A percentile compares a stretch with the other conserved stretches of the same genome.
Conservation (phyloP, 768 basidiomycete species). For the Russula earlei region DNA sequence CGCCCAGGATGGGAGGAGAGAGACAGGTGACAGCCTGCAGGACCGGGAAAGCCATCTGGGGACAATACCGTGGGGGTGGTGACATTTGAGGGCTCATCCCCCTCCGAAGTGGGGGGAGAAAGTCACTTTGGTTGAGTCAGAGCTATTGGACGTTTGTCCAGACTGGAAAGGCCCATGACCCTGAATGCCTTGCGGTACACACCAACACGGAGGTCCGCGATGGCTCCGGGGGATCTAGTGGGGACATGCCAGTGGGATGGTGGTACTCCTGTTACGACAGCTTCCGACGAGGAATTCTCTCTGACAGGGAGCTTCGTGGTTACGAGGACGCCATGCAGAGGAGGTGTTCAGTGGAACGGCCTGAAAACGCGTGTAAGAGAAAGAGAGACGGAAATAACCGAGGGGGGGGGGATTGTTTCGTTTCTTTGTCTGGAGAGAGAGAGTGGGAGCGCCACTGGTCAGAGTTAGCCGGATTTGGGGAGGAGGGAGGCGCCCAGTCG, state of each 20-base stretch:
- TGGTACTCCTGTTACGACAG: conserved; percentile 13
- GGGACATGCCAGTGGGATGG: conserved; percentile 8
- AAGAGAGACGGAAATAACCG: not conserved
- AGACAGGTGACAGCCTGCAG: conserved; percentile 18
- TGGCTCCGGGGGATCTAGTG: conserved; percentile 18
- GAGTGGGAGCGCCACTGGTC: conserved; percentile 14
- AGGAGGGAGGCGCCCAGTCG: not conserved
- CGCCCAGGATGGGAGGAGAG: conserved; percentile 20
- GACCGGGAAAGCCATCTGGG: conserved; percentile 15
- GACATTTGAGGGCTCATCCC: conserved; percentile 14
- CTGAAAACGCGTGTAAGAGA: conserved; percentile 15
- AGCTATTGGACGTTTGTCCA: conserved; percentile 1
- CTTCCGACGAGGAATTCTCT: conserved; percentile 17
- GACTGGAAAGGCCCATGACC: conserved; percentile 12
- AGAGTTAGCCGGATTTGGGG: conserved; percentile 2
- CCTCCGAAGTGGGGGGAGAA: conserved; percentile 3
- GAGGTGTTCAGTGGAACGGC: conserved; percentile 9
- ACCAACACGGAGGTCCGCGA: conserved; percentile 13
- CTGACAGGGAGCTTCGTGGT: conserved; percentile 17
- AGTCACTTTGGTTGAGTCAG: conserved; percentile 8
- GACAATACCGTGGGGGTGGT: conserved; percentile 18
- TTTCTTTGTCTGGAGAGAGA: not conserved
- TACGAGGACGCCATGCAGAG: conserved; percentile 16
- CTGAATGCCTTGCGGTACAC: conserved; percentile 4
- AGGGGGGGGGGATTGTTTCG: not conserved